These are phyloP conservation scores for Aspergillus melleus DNA, from an alignment of 2,329 filamentous ascomycete species.

Conservation along the genomic window DNA sequence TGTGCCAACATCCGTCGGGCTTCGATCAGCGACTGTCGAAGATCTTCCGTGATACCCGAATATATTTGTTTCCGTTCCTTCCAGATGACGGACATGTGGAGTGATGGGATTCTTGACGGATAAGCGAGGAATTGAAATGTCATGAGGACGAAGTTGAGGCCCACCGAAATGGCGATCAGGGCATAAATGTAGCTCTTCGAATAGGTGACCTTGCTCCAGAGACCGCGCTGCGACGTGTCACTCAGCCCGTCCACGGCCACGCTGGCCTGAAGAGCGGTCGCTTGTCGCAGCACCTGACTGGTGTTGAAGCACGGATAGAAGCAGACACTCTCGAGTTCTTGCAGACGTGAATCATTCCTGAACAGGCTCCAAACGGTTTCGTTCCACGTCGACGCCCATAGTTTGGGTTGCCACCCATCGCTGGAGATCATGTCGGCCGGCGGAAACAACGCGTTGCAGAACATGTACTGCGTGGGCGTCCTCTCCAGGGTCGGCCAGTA, in stretches of 20 bases:
- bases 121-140: slow-evolving; percentile 24
- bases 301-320: slow-evolving; percentile 36
- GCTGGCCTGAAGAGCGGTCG: slow-evolving; percentile 18
- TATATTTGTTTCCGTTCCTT: slow-evolving; percentile 21
- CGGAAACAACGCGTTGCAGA: slow-evolving; percentile 30
- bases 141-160: slow-evolving; percentile 26
- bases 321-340: slow-evolving; percentile 27
- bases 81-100: slow-evolving; percentile 26
- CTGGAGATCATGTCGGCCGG: slow-evolving; percentile 21
- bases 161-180: slow-evolving; percentile 25
- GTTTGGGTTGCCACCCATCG: slow-evolving; percentile 29
- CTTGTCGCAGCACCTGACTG: slow-evolving; percentile 27
- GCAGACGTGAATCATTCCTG: slow-evolving; percentile 20
- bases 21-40: background rate
- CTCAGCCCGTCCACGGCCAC: slow-evolving; percentile 8
- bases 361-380: slow-evolving; percentile 30
- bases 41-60: slow-evolving; percentile 18
- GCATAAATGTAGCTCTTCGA: slow-evolving; percentile 31
- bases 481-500: slow-evolving; percentile 21
- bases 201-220: slow-evolving; percentile 21
- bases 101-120: slow-evolving; percentile 26
- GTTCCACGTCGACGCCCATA: slow-evolving; percentile 31
- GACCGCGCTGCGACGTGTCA: slow-evolving; percentile 8
- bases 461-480: slow-evolving; percentile 29
- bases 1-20: background rate